phyloP scores from a whole-genome alignment of 2,329 filamentous ascomycete genomes.

The Oidium heveae region DNA sequence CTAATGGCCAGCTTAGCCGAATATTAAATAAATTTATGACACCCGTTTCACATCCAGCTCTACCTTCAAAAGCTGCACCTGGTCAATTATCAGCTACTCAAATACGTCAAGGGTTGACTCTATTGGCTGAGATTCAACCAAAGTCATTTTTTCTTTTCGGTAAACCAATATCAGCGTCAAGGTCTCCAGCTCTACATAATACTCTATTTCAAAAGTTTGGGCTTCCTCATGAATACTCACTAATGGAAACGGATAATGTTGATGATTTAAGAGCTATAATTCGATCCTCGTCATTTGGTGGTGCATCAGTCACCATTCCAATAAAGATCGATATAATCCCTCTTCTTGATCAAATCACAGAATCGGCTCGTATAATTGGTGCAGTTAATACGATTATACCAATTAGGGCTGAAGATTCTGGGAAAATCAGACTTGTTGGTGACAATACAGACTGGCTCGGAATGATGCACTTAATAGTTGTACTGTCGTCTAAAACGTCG shows the following conservation, averaged over 20 bases:
- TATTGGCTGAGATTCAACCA: constrained; percentile 54
- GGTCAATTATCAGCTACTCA: constrained; percentile 80
- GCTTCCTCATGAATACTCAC: constrained; percentile 59
- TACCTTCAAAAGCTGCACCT: constrained; percentile 85
- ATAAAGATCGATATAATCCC: constrained; percentile 74
- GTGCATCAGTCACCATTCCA: constrained; percentile 86
- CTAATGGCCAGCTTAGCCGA: constrained; percentile 63
- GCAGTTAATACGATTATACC: constrained; percentile 87
- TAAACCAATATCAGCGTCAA: constrained; percentile 55
- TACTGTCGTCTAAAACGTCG: constrained; percentile 6
- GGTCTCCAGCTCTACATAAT: constrained; percentile 79
- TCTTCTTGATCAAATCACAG: constrained; percentile 54
- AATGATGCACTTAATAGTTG: constrained; percentile 50
- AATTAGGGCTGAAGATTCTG: constrained; percentile 15
- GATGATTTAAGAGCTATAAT: constrained; percentile 39
- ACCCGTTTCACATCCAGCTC: constrained; percentile 65
- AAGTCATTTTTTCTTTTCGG: constrained; percentile 75
- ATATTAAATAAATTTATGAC: constrained; percentile 85
- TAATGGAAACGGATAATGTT: constrained; percentile 46
- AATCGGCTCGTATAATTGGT: constrained; percentile 59
- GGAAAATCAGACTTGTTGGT: constrained; percentile 33
- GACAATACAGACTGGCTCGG: constrained; percentile 94
- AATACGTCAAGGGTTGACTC: constrained; percentile 51
- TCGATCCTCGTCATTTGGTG: constrained; percentile 52
- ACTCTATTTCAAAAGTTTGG: constrained; percentile 51